Base-by-base conservation (phyloP, 306 rosid genomes). In the Mucuna pruriens region DNA sequence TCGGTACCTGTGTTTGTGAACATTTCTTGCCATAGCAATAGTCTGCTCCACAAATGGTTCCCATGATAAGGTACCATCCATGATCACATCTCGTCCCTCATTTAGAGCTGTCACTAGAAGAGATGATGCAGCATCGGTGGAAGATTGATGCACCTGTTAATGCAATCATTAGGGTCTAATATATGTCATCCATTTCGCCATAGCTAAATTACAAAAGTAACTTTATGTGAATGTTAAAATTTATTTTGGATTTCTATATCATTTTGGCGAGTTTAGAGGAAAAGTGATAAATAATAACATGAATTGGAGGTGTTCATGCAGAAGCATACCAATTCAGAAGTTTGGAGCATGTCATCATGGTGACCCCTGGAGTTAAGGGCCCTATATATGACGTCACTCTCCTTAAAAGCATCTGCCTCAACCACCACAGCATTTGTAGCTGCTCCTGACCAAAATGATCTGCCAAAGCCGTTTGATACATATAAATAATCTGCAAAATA, bases 381-480 rank as follows among this genome's bases (percentile, higher is more conserved):
- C 83, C 57, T 86, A 58, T 88, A 95, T 74, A 95, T 72, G 42
- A 95, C 94, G 68, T 95, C 97, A 1, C 48, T 87, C 84, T 95
- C 99, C 82, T 93, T 95, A 71, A 95, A 93, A 81, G 99, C 99
- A 88, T 95, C 99, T 64, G 98, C 98, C 68, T 95, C 97, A 10
- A 95, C 98, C 1, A 90, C 84, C 87, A 93, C 97, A 8, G 85
- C 88, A 16, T 85, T 90, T 76, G 81, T 22, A 33, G 68, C 87
- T 16, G 93, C 96, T 76, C 51, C 93, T 34, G 74, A 39, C 99
- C 99, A 93, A 64, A 95, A 91, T 48, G 93, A 13, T 25, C 97
- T 93, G 95, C 82, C 83, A 70, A 74, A 64, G 9, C 22, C 80
- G 72, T 51, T 38, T 67, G 49, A 75, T 61, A 22, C 15, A 55